Conservation (phyloP, 2,329 filamentous ascomycete genomes). For the Cladosporium sp. region DNA sequence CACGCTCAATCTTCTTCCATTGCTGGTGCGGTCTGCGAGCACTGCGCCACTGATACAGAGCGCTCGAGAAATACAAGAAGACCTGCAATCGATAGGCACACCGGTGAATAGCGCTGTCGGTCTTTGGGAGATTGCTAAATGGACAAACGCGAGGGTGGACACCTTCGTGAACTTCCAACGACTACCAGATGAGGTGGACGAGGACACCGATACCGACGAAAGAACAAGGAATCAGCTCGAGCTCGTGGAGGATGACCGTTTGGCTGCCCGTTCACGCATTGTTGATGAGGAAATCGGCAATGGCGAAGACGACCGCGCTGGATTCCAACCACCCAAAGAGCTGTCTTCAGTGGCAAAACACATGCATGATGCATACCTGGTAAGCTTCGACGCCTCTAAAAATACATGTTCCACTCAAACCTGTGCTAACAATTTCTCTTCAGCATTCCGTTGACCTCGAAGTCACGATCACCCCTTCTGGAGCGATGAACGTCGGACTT, state of each 20-base stretch:
- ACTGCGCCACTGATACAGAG: conserved; percentile 45
- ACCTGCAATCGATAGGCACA: conserved; percentile 63
- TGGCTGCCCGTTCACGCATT: conserved; percentile 12
- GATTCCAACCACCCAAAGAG: neutral
- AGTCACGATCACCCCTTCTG: conserved; percentile 47
- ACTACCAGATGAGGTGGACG: conserved; percentile 45
- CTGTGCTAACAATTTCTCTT: conserved; percentile 20
- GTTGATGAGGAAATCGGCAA: neutral
- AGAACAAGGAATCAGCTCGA: conserved; percentile 22
- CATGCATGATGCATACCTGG: conserved; percentile 18
- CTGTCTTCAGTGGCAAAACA: neutral
- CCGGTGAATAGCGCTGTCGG: conserved; percentile 59
- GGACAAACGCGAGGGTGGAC: conserved; percentile 71
- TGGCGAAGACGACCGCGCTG: neutral
- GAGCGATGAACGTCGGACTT: conserved; percentile 54
- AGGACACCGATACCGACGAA: conserved; percentile 20
- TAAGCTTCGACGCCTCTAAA: conserved; percentile 9
- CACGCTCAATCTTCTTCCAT: conserved; percentile 76
- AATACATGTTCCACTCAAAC: neutral
- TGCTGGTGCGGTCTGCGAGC: conserved; percentile 54
- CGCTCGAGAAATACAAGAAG: conserved; percentile 65
- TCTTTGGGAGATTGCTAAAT: conserved; percentile 69
- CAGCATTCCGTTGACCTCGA: conserved; percentile 59
- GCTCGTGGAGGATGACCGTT: conserved; percentile 23
- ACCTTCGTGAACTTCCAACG: conserved; percentile 81